phyloP scores from a whole-genome alignment of 116 monocot species.

The Thalassia testudinum region DNA sequence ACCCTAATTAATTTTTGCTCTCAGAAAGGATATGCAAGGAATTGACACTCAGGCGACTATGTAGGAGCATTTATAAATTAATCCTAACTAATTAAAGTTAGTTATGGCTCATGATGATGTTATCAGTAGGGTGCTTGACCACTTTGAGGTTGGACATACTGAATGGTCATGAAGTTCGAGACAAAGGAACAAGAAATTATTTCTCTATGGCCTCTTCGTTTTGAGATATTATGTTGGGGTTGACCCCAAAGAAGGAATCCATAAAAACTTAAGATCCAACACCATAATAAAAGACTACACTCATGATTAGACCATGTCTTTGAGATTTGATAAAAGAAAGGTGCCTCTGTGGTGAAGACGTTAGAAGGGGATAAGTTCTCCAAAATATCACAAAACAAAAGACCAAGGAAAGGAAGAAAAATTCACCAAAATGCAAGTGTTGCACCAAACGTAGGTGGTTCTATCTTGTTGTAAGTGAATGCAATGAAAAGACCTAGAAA shows the following conservation, averaged over 20 bases:
- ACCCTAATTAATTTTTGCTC: no score
- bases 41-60: no score
- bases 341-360: slow-evolving; percentile 4
- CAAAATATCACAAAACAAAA: background rate
- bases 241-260: slow-evolving; percentile 4
- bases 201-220: background rate
- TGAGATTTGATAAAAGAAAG: slow-evolving; percentile 8
- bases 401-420: background rate
- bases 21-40: no score
- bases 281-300: background rate
- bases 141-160: background rate
- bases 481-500: no score
- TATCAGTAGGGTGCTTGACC: background rate
- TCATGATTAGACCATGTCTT: slow-evolving; percentile 6
- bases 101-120: no score
- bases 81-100: no score
- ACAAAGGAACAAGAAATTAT: background rate
- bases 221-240: background rate
- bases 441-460: no score
- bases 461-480: no score
- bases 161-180: background rate
- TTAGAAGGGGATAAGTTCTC: slow-evolving; percentile 3
- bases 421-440: background rate
- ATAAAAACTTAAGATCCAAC: slow-evolving; percentile 4
- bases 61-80: no score